Evolutionary conservation across 1,284 basidiomycete species (phyloP), one percentile per base, ranked within the genome.

Genomic region (Cutaneotrichosporon cutaneum): DNA sequence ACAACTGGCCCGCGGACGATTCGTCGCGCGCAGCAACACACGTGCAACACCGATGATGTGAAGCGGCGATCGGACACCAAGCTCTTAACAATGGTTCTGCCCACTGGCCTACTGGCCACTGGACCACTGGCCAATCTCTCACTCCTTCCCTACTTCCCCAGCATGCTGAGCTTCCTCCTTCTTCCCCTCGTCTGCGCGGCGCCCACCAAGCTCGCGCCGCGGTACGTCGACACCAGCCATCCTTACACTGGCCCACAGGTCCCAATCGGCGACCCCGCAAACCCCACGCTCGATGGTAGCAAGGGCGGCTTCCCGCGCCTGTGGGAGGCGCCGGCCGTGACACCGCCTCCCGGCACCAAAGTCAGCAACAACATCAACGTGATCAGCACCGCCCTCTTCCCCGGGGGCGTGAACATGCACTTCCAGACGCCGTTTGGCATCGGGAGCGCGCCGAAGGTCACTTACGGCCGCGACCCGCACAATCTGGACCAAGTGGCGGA

Each of bases 281-380:
- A 73, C 62, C 63, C 67, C 26, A 66, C 69, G 13, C 58, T 68
- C 13, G 56, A 64, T 36, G 66, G 65, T 7, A 65, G 66, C 54
- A 68, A 68, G 26, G 66, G 61, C 32, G 71, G 70, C 7, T 73
- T 65, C 62, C 59, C 58, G 4, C 64, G 72, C 2, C 45, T 73
- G 3, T 52, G 57, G 22, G 66, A 72, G 58, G 58, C 63, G 30
- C 72, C 72, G 0, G 63, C 63, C 3, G 63, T 65, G 3, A 21
- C 36, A 4, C 63, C 63, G n/a, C 58, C 54, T 1, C 61, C 50
- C 1, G 61, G 61, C 35, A 39, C 39, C 27, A 64, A 63, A 26
- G 58, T 68, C 26, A 72, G 66, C 35, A 73, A 73, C 68, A 73
- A 73, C 68, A 72, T 73, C 68, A 73, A 73, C 54, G 68, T 70